Evolutionary conservation across 306 rosid species (phyloP).

Genomic region (Senna tora): DNA sequence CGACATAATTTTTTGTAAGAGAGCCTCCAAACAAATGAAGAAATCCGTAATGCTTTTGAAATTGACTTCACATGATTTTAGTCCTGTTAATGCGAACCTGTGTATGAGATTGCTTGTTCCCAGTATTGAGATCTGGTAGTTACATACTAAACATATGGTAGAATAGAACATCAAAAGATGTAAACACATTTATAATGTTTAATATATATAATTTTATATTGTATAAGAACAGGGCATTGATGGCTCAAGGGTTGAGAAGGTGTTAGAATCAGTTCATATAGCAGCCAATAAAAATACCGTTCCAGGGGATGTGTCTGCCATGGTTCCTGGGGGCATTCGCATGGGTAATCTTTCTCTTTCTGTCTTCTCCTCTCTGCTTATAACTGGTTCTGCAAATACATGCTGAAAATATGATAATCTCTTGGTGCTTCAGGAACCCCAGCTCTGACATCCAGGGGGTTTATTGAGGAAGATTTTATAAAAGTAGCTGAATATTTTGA

Average conservation of each 20-base stretch:
- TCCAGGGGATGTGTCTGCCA: slow-evolving; percentile 98
- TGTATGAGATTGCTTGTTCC: background rate
- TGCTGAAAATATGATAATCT: slow-evolving; percentile 24
- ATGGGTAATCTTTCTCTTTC: slow-evolving; percentile 64
- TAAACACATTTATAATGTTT: background rate
- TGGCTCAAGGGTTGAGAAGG: slow-evolving; percentile 97
- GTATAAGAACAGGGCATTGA: slow-evolving; percentile 70
- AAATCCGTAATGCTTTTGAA: slow-evolving; percentile 9
- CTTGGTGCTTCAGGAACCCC: slow-evolving; percentile 70
- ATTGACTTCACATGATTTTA: background rate
- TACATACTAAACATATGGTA: slow-evolving; percentile 4
- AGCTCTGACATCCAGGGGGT: slow-evolving; percentile 96
- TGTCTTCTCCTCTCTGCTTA: slow-evolving; percentile 13
- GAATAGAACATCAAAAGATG: slow-evolving; percentile 20
- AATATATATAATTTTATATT: background rate
- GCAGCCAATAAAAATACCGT: slow-evolving; percentile 97
- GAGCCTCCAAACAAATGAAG: slow-evolving; percentile 32
- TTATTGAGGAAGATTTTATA: slow-evolving; percentile 75
- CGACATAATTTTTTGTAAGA: slow-evolving; percentile 7
- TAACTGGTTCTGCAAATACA: slow-evolving; percentile 21
- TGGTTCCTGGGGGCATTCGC: slow-evolving; percentile 97
- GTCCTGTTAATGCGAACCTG: background rate
- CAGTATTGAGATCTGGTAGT: background rate
- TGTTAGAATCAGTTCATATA: slow-evolving; percentile 81
- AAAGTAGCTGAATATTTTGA: slow-evolving; percentile 90